Conservation (phyloP, 2,329 filamentous ascomycete species). For the Mariannaea elegans region DNA sequence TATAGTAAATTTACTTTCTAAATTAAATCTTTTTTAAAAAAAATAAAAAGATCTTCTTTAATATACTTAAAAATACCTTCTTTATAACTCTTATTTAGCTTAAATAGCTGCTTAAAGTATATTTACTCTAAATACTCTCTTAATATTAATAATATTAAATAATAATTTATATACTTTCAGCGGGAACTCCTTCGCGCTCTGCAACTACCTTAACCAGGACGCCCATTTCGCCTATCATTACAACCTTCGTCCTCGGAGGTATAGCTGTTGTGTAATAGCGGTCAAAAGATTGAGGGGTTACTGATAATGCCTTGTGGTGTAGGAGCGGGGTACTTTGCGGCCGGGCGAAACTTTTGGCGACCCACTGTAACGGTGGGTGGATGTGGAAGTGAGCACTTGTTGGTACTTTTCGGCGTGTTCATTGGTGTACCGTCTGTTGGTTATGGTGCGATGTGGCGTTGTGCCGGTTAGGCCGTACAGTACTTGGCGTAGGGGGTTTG, state of each 20-base stretch:
- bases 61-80: background rate
- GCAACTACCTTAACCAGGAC: background rate
- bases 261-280: too few species aligned
- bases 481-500: too few species aligned
- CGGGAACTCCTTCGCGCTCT: background rate
- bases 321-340: too few species aligned
- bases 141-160: background rate
- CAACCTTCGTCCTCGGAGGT: background rate
- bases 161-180: background rate
- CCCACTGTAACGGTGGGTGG: too few species aligned
- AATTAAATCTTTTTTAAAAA: background rate
- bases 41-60: background rate
- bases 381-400: too few species aligned
- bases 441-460: too few species aligned
- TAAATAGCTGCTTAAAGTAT: background rate
- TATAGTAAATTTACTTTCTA: background rate
- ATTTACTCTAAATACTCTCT: background rate
- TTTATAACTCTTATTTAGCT: background rate
- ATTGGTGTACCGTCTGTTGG: too few species aligned
- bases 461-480: too few species aligned
- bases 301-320: too few species aligned
- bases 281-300: too few species aligned
- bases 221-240: background rate
- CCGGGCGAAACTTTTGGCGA: too few species aligned
- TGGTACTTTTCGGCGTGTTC: too few species aligned